Evolutionary conservation across 2,329 filamentous ascomycete species (phyloP).

Genomic region (Trichoderma sp.): DNA sequence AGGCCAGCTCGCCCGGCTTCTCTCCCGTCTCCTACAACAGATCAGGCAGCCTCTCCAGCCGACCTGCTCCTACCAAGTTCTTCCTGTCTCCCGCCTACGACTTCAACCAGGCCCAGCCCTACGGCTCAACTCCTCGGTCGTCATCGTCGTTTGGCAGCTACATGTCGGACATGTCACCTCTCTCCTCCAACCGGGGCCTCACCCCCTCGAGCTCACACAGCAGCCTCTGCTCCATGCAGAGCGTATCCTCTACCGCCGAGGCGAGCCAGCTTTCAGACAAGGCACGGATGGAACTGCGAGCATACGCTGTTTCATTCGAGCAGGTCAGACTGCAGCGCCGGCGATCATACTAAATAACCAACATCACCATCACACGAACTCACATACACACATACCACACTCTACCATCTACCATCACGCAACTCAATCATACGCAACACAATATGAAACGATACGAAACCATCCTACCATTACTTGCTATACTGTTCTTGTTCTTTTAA

Average conservation of each 20-base stretch:
- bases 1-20: conserved; percentile 56
- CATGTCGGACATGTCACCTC: conserved; percentile 26
- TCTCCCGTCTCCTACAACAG: conserved; percentile 51
- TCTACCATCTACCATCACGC: conserved; percentile 25
- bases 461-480: conserved; percentile 19
- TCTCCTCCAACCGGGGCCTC: conserved; percentile 41
- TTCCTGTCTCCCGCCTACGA: conserved; percentile 73
- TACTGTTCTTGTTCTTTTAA: conserved; percentile 20
- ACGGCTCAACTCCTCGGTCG: conserved; percentile 48
- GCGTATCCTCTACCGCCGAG: conserved; percentile 52
- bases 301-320: conserved; percentile 87
- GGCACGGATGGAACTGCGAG: conserved; percentile 73
- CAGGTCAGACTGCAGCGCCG: conserved; percentile 64
- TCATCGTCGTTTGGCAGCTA: conserved; percentile 24
- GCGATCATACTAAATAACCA: conserved; percentile 49
- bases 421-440: conserved; percentile 32
- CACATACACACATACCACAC: background rate
- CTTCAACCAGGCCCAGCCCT: conserved; percentile 63
- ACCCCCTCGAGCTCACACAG: conserved; percentile 77
- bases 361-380: background rate
- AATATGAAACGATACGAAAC: conserved; percentile 23
- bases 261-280: conserved; percentile 65
- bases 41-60: conserved; percentile 33
- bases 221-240: conserved; percentile 77
- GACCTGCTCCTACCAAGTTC: conserved; percentile 47